Percentiles rank a stretch among this genome's conserved stretches.
These are phyloP conservation scores for Nemania diffusa DNA, from an alignment of 2,329 filamentous ascomycete species.

Conservation along the genomic window DNA sequence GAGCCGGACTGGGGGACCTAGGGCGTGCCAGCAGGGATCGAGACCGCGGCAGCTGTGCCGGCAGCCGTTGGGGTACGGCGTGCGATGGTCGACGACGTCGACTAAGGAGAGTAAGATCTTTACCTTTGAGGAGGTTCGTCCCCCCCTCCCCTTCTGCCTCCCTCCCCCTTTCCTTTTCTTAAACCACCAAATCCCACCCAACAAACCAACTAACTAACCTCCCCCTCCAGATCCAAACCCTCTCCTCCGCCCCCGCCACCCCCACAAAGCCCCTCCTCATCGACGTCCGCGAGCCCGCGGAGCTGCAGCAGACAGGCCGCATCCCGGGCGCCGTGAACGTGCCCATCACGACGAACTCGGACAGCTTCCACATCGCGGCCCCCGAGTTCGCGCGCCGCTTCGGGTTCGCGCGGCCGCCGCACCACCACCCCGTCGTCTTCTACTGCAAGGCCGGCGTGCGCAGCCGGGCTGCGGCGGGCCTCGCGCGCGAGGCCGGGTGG, in stretches of 20 bases:
- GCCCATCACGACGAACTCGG: slow-evolving; percentile 79
- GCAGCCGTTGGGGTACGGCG: neutral
- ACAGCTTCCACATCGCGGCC: slow-evolving; percentile 78
- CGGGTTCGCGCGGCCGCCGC: slow-evolving; percentile 75
- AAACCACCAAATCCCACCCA: neutral
- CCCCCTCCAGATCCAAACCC: slow-evolving; percentile 37
- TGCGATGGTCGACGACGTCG: slow-evolving; percentile 44
- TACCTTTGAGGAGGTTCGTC: slow-evolving; percentile 48
- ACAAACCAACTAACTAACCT: slow-evolving; percentile 2
- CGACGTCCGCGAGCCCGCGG: slow-evolving; percentile 78
- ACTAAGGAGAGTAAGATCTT: slow-evolving; percentile 45
- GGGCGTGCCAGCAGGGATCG: neutral
- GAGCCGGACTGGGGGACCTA: neutral
- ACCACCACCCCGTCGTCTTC: slow-evolving; percentile 71
- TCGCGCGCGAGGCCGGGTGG: slow-evolving; percentile 84
- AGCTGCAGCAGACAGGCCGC: slow-evolving; percentile 70
- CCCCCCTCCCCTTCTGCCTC: neutral
- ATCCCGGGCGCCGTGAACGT: slow-evolving; percentile 88
- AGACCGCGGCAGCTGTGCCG: neutral
- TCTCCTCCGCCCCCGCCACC: slow-evolving; percentile 25
- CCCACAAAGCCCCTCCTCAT: slow-evolving; percentile 37
- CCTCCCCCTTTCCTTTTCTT: neutral
- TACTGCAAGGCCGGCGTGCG: slow-evolving; percentile 95
- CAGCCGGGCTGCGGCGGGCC: slow-evolving; percentile 77
- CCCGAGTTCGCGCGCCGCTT: slow-evolving; percentile 87